Evolutionary conservation across 2,329 filamentous ascomycete genomes (phyloP).

Genomic region (Fusarium anguioides): DNA sequence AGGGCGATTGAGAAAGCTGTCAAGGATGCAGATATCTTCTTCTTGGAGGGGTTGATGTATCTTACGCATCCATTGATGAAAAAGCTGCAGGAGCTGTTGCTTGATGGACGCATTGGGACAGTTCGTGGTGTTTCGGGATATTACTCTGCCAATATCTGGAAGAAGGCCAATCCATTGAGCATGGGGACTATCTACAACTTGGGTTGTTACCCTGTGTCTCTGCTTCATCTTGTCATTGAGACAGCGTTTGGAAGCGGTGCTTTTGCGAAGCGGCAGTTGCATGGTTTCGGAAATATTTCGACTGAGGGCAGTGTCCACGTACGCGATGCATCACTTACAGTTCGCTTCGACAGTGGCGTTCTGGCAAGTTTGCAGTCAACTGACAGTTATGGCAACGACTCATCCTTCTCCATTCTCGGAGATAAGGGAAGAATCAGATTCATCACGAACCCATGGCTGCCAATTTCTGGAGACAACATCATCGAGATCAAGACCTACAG

Average conservation of each 20-base stretch:
- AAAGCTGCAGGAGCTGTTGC: background rate
- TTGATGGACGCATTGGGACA: background rate
- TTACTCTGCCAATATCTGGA: slow-evolving; percentile 20
- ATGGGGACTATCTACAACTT: slow-evolving; percentile 14
- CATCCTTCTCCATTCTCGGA: background rate
- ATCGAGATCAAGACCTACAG: slow-evolving; percentile 13
- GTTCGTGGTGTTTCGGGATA: slow-evolving; percentile 3
- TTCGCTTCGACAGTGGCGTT: slow-evolving; percentile 6
- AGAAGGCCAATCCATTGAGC: slow-evolving; percentile 14
- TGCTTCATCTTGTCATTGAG: slow-evolving; percentile 2
- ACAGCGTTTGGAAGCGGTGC: background rate
- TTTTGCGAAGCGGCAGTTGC: background rate
- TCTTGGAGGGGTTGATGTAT: slow-evolving; percentile 10
- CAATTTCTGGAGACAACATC: background rate
- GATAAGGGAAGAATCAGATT: slow-evolving; percentile 4
- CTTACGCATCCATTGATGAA: slow-evolving; percentile 9
- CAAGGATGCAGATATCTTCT: background rate
- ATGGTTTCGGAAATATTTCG: slow-evolving; percentile 10
- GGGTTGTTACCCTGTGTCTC: slow-evolving; percentile 7
- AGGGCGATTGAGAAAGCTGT: background rate
- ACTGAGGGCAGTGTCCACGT: background rate
- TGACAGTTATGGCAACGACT: slow-evolving; percentile 16
- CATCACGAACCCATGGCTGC: slow-evolving; percentile 14
- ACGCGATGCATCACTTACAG: slow-evolving; percentile 12
- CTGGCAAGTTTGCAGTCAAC: slow-evolving; percentile 12